phyloP scores from a whole-genome alignment of 495 filamentous ascomycete species.

The Penicillium ochrochloron region DNA sequence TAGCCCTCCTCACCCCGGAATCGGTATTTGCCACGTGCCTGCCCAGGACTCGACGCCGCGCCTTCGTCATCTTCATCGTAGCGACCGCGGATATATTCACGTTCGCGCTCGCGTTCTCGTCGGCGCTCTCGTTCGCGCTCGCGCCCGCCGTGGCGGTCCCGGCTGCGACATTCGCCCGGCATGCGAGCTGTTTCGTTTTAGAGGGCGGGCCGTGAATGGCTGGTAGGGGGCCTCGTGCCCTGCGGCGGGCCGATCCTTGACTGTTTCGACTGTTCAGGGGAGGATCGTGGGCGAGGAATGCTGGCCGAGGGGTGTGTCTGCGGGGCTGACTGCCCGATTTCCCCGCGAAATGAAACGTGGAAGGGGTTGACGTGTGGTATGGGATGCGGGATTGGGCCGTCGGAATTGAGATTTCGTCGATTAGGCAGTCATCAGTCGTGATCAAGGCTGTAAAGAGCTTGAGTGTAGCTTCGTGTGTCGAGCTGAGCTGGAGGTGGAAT shows the following conservation, averaged over 20 bases:
- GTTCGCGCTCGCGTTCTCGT: slow-evolving; percentile 23
- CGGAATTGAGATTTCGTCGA: not conserved
- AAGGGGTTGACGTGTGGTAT: not conserved
- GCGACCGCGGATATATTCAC: slow-evolving; percentile 37
- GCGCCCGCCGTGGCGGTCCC: slow-evolving; percentile 45
- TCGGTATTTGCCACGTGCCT: slow-evolving; percentile 27
- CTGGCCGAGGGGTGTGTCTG: not conserved
- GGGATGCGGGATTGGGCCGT: not conserved
- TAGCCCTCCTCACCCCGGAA: slow-evolving; percentile 31
- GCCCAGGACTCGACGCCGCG: slow-evolving; percentile 21
- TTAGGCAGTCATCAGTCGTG: not conserved
- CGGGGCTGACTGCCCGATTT: not conserved
- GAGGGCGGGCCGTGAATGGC: not conserved
- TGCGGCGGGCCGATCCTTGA: slow-evolving; percentile 11
- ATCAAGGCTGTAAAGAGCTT: not conserved
- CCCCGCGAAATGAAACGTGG: slow-evolving; percentile 20
- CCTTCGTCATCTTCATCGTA: slow-evolving; percentile 29
- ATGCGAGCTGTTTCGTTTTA: slow-evolving; percentile 29
- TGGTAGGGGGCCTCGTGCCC: slow-evolving; percentile 9
- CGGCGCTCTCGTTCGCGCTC: slow-evolving; percentile 26
- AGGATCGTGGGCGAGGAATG: slow-evolving; percentile 12
- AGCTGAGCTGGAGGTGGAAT: slow-evolving; percentile 1
- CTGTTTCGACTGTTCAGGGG: slow-evolving; percentile 10
- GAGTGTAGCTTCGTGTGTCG: not conserved
- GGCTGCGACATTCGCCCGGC: slow-evolving; percentile 47